Conservation (phyloP, 208 protist genomes). For the Crithidia mellificae region DNA sequence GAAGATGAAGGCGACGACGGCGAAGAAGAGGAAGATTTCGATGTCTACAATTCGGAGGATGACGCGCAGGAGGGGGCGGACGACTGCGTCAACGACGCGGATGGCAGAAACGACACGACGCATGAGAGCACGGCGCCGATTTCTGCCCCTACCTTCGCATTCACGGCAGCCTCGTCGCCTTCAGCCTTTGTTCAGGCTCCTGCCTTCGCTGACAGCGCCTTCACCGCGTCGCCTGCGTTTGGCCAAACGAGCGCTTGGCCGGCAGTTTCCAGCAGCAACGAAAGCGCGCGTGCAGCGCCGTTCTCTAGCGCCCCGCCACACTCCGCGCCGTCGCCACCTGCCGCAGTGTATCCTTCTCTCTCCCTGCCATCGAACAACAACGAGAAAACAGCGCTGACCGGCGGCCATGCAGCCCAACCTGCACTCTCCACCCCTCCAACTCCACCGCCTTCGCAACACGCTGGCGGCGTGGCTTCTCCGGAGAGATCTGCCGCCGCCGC, state of each 20-base stretch:
- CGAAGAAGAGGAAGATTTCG: constrained; percentile 17
- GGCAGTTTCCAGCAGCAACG: not conserved
- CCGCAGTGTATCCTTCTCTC: not conserved
- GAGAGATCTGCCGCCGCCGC: not conserved
- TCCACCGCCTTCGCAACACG: not conserved
- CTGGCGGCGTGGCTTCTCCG: not conserved
- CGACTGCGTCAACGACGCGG: not conserved
- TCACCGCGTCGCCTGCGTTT: constrained; percentile 9
- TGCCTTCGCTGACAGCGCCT: not conserved
- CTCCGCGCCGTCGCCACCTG: not conserved
- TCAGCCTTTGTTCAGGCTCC: not conserved
- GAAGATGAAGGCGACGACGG: constrained; percentile 13
- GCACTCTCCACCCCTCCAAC: not conserved
- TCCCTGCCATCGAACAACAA: not conserved
- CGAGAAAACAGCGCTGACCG: too few relatives aligned
- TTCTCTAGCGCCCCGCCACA: not conserved
- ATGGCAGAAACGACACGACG: not conserved
- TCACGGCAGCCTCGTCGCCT: not conserved
- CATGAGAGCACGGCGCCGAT: not conserved
- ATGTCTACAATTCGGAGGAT: constrained; percentile 7
- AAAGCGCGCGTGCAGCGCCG: not conserved
- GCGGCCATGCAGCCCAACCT: too few relatives aligned
- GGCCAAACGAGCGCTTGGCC: not conserved
- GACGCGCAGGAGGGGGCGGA: not conserved
- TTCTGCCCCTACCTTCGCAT: not conserved